phyloP scores from a whole-genome alignment of 2,329 filamentous ascomycete species.

The Hortaea werneckii region DNA sequence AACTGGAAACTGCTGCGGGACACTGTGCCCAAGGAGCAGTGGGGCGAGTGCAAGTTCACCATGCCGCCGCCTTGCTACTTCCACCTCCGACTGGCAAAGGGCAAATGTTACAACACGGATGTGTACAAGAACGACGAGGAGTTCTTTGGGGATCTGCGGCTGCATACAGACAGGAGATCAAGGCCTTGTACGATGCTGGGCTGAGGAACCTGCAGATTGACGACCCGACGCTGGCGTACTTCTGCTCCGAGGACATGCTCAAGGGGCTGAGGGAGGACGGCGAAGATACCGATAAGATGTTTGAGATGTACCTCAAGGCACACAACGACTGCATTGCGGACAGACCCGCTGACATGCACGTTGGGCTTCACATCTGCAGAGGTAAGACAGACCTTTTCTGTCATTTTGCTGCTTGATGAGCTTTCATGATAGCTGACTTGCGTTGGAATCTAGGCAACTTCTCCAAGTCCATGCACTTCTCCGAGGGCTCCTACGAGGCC shows the following conservation, averaged over 20 bases:
- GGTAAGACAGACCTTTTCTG: constrained; percentile 12
- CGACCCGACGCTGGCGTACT: constrained; percentile 30
- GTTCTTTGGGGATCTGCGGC: constrained; percentile 28
- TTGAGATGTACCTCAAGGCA: constrained; percentile 28
- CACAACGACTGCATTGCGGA: constrained; percentile 28
- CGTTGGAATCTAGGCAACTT: constrained; percentile 22
- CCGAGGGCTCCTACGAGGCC: constrained; percentile 28
- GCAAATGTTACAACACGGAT: constrained; percentile 26
- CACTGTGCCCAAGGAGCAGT: constrained; percentile 24
- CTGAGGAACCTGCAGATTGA: constrained; percentile 29
- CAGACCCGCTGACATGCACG: constrained; percentile 25
- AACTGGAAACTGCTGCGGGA: constrained; percentile 27
- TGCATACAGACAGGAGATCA: constrained; percentile 27
- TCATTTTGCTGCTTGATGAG: background rate
- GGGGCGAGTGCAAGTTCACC: constrained; percentile 28
- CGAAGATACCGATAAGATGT: constrained; percentile 27
- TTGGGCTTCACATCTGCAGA: constrained; percentile 30
- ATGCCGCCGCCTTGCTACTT: constrained; percentile 30
- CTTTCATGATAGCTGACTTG: background rate
- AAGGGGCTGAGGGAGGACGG: constrained; percentile 25
- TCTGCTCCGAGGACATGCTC: constrained; percentile 29
- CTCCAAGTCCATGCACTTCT: constrained; percentile 30
- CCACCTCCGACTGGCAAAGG: constrained; percentile 26
- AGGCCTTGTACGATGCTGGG: constrained; percentile 25
- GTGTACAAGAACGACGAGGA: constrained; percentile 25